phyloP scores from a whole-genome alignment of 2,329 filamentous ascomycete species.

The Orbilia ellipsospora region DNA sequence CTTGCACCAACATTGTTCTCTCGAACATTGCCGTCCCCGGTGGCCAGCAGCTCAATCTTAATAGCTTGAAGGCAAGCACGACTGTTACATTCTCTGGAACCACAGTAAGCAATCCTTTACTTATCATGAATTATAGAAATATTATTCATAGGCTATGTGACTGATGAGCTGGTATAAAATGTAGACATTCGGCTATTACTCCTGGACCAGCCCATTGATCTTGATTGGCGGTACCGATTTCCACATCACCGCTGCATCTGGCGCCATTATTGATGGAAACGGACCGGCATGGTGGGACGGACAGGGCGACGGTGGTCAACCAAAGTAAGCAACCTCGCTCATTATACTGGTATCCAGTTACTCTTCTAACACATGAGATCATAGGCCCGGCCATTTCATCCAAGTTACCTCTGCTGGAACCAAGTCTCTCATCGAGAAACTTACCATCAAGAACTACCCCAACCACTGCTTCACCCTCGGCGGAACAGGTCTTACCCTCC shows the following conservation, averaged over 20 bases:
- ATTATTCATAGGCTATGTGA: background rate
- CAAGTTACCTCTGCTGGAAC: conserved; percentile 8
- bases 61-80: background rate
- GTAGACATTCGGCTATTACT: conserved; percentile 12
- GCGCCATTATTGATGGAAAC: conserved; percentile 12
- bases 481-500: background rate
- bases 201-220: conserved; percentile 13
- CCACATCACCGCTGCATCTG: conserved; percentile 4
- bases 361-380: background rate
- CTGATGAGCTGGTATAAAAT: background rate
- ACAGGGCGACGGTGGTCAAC: background rate
- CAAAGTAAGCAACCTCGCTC: background rate
- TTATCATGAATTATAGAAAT: background rate
- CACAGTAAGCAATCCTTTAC: background rate
- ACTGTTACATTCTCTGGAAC: conserved; percentile 11
- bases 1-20: conserved; percentile 6
- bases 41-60: conserved; percentile 13
- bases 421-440: conserved; percentile 2
- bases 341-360: background rate
- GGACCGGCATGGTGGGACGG: conserved; percentile 10
- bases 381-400: background rate
- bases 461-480: conserved; percentile 4
- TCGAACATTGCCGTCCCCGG: conserved; percentile 7
- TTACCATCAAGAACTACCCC: conserved; percentile 4
- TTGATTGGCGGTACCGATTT: conserved; percentile 18